Percentiles rank a stretch among this genome's conserved stretches.
phyloP scores from a whole-genome alignment of 192 early-diverging fungal species.

The Coemansia sp. region DNA sequence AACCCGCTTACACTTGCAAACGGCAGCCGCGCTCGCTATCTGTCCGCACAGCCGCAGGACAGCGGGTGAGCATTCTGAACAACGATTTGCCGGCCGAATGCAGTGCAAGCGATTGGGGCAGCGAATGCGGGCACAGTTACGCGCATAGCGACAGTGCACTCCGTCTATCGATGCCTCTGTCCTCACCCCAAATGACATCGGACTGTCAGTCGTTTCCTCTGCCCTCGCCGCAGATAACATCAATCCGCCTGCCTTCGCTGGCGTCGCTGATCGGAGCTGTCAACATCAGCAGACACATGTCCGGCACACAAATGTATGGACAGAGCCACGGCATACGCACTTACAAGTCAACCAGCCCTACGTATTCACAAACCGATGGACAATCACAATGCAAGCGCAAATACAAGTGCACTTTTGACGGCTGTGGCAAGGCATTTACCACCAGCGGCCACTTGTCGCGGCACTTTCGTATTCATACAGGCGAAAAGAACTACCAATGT shows the following conservation, averaged over 20 bases:
- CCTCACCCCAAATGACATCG: conserved; percentile 27
- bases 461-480: conserved; percentile 79
- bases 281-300: background rate
- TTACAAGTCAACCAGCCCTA: conserved; percentile 8
- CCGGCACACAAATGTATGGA: background rate
- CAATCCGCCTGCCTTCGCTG: conserved; percentile 36
- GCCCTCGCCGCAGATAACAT: conserved; percentile 24
- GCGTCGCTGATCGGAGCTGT: conserved; percentile 37
- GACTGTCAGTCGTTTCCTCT: conserved; percentile 30
- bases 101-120: conserved; percentile 1
- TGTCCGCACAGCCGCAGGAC: conserved; percentile 41
- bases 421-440: conserved; percentile 77
- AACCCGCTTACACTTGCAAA: background rate
- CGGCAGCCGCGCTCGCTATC: conserved; percentile 40
- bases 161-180: conserved; percentile 25
- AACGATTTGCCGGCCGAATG: conserved; percentile 9
- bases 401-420: conserved; percentile 63
- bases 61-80: conserved; percentile 51
- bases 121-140: conserved; percentile 29
- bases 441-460: conserved; percentile 83
- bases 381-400: conserved; percentile 62
- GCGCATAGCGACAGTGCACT: conserved; percentile 17
- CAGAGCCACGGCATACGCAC: background rate
- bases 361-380: conserved; percentile 17
- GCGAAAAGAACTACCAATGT: conserved; percentile 77